Evolutionary conservation across 306 rosid species (phyloP).

Genomic region (Argentina anserina): DNA sequence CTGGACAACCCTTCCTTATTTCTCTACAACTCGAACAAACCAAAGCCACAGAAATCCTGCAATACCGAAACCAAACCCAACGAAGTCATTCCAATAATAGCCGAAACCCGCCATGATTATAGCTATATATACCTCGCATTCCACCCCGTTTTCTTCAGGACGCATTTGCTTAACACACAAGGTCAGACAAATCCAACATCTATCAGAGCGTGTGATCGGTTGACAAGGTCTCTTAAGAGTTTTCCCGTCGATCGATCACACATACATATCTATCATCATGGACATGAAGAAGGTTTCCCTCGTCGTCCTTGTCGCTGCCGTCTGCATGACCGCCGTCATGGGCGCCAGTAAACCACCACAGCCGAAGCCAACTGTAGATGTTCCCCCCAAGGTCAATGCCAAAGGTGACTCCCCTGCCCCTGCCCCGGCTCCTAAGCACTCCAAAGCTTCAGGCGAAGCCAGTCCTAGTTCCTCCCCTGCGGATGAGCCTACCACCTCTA

Average conservation of each 20-base stretch:
- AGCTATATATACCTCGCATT: not conserved
- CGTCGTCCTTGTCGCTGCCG: conserved; percentile 2
- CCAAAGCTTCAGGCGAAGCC: not conserved
- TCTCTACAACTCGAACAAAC: not conserved
- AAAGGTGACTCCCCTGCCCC: not conserved
- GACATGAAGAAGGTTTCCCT: conserved; percentile 22
- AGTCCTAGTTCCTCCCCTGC: not conserved
- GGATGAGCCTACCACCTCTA: not conserved
- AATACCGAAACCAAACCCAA: not conserved
- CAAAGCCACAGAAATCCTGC: not conserved
- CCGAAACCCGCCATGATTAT: not conserved
- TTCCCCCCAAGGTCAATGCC: not conserved
- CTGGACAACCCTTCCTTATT: not conserved
- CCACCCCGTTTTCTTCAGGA: conserved; percentile 3
- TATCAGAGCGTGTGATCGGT: not conserved
- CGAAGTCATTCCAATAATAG: not conserved
- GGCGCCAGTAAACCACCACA: not conserved
- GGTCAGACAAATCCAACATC: not conserved
- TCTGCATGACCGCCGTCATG: conserved; percentile 12
- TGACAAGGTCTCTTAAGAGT: not conserved
- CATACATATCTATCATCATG: not conserved
- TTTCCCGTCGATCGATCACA: conserved; percentile 4
- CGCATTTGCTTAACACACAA: not conserved
- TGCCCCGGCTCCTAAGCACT: not conserved
- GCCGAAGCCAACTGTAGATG: not conserved